Conservation (phyloP, 805 yeast species). For the Blastobotrys mokoenaii region DNA sequence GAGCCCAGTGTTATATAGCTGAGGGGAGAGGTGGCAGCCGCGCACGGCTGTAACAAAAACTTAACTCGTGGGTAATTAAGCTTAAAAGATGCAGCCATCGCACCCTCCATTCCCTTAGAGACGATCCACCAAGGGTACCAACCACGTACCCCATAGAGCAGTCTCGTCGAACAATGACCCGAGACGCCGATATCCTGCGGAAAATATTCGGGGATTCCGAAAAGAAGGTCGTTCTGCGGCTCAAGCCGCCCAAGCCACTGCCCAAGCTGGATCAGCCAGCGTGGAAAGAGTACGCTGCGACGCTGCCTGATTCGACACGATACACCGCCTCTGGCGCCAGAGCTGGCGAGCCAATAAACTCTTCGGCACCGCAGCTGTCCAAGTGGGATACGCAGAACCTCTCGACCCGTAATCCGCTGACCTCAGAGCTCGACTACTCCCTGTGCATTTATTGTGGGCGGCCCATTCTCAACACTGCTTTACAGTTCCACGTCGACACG, state of each 20-base stretch:
- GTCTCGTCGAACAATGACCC: neutral
- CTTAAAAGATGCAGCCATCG: too few species aligned
- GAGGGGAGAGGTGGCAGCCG: too few species aligned
- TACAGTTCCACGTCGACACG: conserved; percentile 17
- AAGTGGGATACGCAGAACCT: conserved; percentile 21
- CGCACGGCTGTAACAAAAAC: too few species aligned
- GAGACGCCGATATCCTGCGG: neutral
- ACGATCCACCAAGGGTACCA: too few species aligned
- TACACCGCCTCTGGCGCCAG: neutral
- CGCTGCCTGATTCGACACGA: too few species aligned
- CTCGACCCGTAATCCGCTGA: conserved; percentile 19
- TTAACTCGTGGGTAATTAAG: too few species aligned
- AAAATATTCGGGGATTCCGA: neutral
- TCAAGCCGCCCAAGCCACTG: neutral
- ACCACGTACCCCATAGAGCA: too few species aligned
- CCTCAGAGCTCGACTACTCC: conserved; percentile 20
- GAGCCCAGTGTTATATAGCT: too few species aligned
- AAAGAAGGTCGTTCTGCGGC: neutral
- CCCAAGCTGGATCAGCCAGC: neutral
- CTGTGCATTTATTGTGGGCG: conserved; percentile 25
- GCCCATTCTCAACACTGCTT: conserved; percentile 20
- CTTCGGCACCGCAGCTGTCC: neutral
- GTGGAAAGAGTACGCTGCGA: neutral
- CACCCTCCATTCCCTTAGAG: too few species aligned
- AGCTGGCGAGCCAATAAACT: neutral